Conservation (phyloP, 148 eudicot genomes). For the Dianthus caryophyllus region DNA sequence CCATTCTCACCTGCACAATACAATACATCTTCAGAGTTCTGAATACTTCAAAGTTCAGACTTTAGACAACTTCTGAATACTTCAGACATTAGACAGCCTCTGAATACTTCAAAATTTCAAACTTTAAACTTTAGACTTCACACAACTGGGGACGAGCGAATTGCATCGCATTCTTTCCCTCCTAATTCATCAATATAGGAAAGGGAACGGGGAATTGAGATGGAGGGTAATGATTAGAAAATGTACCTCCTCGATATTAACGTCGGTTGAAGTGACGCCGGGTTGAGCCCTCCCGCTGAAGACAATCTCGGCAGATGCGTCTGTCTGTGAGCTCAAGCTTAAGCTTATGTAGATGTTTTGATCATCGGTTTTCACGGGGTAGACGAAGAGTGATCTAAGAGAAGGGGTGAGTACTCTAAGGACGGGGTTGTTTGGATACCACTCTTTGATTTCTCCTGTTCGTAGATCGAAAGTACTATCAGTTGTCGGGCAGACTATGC, state of each 20-base stretch:
- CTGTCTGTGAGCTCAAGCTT: constrained; percentile 30
- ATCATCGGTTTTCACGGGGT: constrained; percentile 70
- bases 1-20: constrained; percentile 89
- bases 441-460: constrained; percentile 75
- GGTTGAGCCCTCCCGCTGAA: constrained; percentile 96
- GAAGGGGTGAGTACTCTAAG: constrained; percentile 82
- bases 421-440: constrained; percentile 97
- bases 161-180: too few relatives aligned
- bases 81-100: too few relatives aligned
- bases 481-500: constrained; percentile 90
- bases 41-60: too few relatives aligned
- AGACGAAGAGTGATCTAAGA: constrained; percentile 61
- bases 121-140: too few relatives aligned
- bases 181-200: too few relatives aligned
- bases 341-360: constrained; percentile 79
- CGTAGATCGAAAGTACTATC: constrained; percentile 90
- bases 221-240: not conserved
- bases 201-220: not conserved
- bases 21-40: not conserved
- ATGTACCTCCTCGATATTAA: constrained; percentile 85
- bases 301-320: constrained; percentile 76
- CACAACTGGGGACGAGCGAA: too few relatives aligned
- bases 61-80: too few relatives aligned
- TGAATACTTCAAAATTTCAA: too few relatives aligned
- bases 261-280: constrained; percentile 79